These are phyloP conservation scores for Dactylellina parvicollis DNA, from an alignment of 2,329 filamentous ascomycete genomes.

Conservation along the genomic window DNA sequence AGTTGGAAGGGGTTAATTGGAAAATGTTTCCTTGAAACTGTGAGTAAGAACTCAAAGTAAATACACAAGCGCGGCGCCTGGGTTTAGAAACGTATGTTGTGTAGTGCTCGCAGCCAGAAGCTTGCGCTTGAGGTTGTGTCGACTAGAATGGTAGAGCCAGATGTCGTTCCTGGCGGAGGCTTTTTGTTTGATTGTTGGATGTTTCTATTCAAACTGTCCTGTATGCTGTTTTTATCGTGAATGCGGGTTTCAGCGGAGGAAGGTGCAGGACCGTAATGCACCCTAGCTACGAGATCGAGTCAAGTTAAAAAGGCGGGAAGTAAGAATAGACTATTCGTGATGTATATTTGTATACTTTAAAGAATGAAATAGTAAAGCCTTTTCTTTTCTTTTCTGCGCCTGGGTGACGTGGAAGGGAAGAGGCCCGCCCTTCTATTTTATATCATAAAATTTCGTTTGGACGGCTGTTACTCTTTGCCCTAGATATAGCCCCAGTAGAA, in stretches of 20 bases:
- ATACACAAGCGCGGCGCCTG: conserved; percentile 42
- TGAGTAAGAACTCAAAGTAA: conserved; percentile 21
- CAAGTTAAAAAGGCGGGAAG: conserved; percentile 29
- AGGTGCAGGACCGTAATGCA: conserved; percentile 26
- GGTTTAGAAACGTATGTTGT: conserved; percentile 34
- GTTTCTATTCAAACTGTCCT: conserved; percentile 31
- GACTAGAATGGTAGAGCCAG: conserved; percentile 7
- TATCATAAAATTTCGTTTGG: conserved; percentile 23
- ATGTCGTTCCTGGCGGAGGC: conserved; percentile 25
- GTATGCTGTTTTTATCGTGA: conserved; percentile 10
- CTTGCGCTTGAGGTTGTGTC: conserved; percentile 1
- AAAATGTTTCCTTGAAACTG: conserved; percentile 25
- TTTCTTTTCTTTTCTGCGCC: conserved; percentile 15
- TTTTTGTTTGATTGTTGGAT: conserved; percentile 39
- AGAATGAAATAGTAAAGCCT: conserved; percentile 3
- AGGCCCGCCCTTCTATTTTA: conserved; percentile 27
- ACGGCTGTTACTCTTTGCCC: conserved; percentile 7
- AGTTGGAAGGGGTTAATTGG: conserved; percentile 51
- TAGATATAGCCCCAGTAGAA: conserved; percentile 15
- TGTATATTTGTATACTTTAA: conserved; percentile 14
- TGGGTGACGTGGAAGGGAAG: conserved; percentile 16
- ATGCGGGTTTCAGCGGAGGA: conserved; percentile 2
- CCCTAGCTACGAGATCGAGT: conserved; percentile 41
- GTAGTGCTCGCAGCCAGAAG: conserved; percentile 21
- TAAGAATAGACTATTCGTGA: conserved; percentile 10